A percentile compares a stretch with the other conserved stretches of the same genome.
These are phyloP conservation scores for Thalassiosira sp. DNA, from an alignment of 352 stramenopile species.

Conservation along the genomic window DNA sequence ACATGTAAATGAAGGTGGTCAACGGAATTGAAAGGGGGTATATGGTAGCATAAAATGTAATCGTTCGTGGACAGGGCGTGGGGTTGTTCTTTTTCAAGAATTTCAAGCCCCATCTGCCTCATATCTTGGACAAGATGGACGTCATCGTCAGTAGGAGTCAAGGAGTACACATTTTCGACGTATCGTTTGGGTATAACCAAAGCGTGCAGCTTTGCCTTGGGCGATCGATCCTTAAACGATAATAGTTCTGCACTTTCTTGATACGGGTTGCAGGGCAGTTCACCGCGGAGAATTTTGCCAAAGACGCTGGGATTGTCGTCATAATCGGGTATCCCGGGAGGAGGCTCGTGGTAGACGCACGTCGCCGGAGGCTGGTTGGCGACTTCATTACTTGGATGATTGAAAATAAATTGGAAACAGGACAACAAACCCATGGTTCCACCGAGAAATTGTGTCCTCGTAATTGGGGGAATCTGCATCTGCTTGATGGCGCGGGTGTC, in stretches of 20 bases:
- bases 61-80: constrained; percentile 47
- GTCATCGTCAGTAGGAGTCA: constrained; percentile 34
- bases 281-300: constrained; percentile 66
- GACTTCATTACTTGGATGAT: background rate
- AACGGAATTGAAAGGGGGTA: constrained; percentile 74
- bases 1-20: constrained; percentile 83
- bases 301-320: constrained; percentile 69
- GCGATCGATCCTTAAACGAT: constrained; percentile 66
- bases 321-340: constrained; percentile 33
- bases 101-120: constrained; percentile 45
- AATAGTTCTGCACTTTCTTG: constrained; percentile 53
- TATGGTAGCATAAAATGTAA: constrained; percentile 78
- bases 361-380: background rate
- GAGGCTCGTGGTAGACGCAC: constrained; percentile 21
- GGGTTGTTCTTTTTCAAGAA: constrained; percentile 54
- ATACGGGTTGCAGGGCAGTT: constrained; percentile 45
- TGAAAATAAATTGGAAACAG: constrained; percentile 26
- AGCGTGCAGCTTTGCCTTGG: constrained; percentile 59
- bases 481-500: no score
- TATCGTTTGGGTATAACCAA: constrained; percentile 74
- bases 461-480: background rate
- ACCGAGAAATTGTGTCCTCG: constrained; percentile 4
- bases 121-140: constrained; percentile 59
- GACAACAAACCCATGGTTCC: background rate
- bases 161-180: constrained; percentile 46